phyloP scores from a whole-genome alignment of 2,329 filamentous ascomycete genomes.

The Sclerotinia trifoliorum region DNA sequence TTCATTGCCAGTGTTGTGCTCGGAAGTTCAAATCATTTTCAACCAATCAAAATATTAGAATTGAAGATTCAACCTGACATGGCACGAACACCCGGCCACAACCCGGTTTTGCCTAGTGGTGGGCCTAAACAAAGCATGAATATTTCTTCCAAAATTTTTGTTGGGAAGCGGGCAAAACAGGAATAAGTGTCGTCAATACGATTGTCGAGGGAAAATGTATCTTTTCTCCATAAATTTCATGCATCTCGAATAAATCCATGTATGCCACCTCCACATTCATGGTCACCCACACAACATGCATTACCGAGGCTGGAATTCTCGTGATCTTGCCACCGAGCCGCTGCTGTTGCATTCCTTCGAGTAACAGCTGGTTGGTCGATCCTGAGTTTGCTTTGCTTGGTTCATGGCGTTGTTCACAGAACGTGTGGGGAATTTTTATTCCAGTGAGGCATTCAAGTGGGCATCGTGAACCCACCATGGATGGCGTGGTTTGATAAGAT shows the following conservation, averaged over 20 bases:
- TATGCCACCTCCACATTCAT: constrained; percentile 11
- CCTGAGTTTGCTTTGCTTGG: neutral
- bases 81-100: neutral
- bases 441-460: neutral
- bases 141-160: neutral
- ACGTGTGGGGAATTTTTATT: neutral
- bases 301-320: neutral
- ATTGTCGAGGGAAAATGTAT: constrained; percentile 2
- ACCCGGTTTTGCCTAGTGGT: neutral
- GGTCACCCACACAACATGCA: neutral
- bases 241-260: constrained; percentile 1
- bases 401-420: constrained; percentile 5
- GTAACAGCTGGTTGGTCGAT: constrained; percentile 8
- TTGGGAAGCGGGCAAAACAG: constrained; percentile 7
- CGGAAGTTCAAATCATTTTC: neutral
- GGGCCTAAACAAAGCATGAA: neutral
- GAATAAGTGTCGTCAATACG: neutral
- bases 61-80: constrained; percentile 3
- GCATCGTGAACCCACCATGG: neutral
- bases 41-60: neutral
- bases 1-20: neutral
- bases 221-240: constrained; percentile 3
- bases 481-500: constrained; percentile 6
- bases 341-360: neutral
- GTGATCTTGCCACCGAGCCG: neutral